Percentiles rank a stretch among this genome's conserved stretches.
These are phyloP conservation scores for Entomortierella chlamydospora DNA, from an alignment of 192 early-diverging fungal genomes.

Conservation along the genomic window DNA sequence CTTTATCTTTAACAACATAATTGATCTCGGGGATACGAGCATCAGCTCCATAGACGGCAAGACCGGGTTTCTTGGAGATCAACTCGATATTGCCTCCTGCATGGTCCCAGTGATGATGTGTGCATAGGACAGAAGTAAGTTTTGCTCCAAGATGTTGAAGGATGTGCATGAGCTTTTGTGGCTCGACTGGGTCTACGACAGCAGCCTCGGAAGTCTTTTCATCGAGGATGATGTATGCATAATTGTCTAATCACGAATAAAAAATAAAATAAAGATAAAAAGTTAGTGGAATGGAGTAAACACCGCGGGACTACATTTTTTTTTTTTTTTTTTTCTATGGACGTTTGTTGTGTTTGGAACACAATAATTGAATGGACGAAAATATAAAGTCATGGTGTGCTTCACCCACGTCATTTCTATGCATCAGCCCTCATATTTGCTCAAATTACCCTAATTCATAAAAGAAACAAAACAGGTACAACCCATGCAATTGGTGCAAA, in stretches of 20 bases:
- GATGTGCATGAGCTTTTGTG: conserved; percentile 73
- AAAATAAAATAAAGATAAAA: not conserved
- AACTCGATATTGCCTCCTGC: conserved; percentile 82
- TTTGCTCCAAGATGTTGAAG: conserved; percentile 70
- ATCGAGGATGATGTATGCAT: conserved; percentile 87
- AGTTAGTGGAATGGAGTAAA: not conserved
- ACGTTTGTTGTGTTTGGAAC: too few species aligned
- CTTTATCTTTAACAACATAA: conserved; percentile 75
- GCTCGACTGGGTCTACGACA: conserved; percentile 88
- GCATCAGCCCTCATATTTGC: too few species aligned
- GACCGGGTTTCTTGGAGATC: conserved; percentile 65
- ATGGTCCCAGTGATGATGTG: conserved; percentile 95
- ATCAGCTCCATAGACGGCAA: conserved; percentile 89
- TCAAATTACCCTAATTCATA: too few species aligned
- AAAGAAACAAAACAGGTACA: not conserved
- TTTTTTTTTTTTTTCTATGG: too few species aligned
- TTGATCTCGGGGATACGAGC: conserved; percentile 87
- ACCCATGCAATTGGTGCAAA: not conserved
- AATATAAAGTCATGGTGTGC: too few species aligned
- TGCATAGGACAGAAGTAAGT: conserved; percentile 76
- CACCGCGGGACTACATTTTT: not conserved
- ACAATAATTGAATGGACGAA: too few species aligned
- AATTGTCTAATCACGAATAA: conserved; percentile 72
- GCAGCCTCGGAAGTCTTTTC: conserved; percentile 72
- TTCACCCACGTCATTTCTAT: too few species aligned